These are phyloP conservation scores for Zygosaccharomyces sapae DNA, from an alignment of 1,139 yeast genomes.

Conservation along the genomic window DNA sequence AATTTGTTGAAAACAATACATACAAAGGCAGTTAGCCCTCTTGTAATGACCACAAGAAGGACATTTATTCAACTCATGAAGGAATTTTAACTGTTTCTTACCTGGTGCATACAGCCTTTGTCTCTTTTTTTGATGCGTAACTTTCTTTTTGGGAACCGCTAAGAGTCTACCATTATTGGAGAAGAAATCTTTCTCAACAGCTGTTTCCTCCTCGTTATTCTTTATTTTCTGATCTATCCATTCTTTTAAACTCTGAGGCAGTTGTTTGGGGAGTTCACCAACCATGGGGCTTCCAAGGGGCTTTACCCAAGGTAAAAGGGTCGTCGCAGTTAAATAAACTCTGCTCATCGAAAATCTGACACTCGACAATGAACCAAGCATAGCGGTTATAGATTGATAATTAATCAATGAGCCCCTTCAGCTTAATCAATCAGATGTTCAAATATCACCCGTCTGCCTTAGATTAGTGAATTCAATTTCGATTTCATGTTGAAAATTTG, in stretches of 20 bases:
- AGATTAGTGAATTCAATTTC: too few relatives aligned
- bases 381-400: neutral
- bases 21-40: conserved; percentile 85
- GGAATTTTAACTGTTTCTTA: conserved; percentile 69
- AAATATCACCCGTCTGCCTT: too few relatives aligned
- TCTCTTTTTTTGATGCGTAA: conserved; percentile 81
- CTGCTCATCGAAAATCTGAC: conserved; percentile 1
- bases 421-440: too few relatives aligned
- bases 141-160: conserved; percentile 94
- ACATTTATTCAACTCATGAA: conserved; percentile 78
- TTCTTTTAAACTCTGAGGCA: conserved; percentile 19
- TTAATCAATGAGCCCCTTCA: neutral
- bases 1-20: conserved; percentile 86
- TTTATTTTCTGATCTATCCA: conserved; percentile 26
- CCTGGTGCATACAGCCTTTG: conserved; percentile 80
- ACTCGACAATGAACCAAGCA: neutral
- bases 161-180: conserved; percentile 61
- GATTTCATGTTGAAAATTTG: conserved; percentile 1
- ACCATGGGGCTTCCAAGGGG: conserved; percentile 9
- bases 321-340: conserved; percentile 7
- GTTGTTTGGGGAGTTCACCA: conserved; percentile 6
- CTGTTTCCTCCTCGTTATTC: conserved; percentile 17
- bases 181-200: conserved; percentile 24
- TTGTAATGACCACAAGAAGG: conserved; percentile 94
- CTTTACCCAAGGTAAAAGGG: conserved; percentile 14